phyloP scores from a whole-genome alignment of 2,329 filamentous ascomycete genomes.

The Chaetomiaceae sp. region DNA sequence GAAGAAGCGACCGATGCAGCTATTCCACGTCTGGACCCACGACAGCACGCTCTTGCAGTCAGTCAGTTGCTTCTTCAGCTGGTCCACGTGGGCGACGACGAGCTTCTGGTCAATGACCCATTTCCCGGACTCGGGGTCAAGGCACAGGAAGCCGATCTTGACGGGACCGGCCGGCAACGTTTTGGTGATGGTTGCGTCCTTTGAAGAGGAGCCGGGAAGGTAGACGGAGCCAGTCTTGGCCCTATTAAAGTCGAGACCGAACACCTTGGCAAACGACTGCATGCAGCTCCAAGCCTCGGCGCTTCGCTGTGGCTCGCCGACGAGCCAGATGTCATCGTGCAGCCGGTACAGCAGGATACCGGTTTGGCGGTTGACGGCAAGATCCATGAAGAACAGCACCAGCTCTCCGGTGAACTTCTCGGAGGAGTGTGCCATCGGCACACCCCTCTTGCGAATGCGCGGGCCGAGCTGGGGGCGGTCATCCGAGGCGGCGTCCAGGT shows the following conservation, averaged over 20 bases:
- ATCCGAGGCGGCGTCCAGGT: slow-evolving; percentile 35
- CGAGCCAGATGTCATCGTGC: slow-evolving; percentile 48
- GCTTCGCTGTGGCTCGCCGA: slow-evolving; percentile 38
- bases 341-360: slow-evolving; percentile 42
- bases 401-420: slow-evolving; percentile 45
- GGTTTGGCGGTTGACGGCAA: slow-evolving; percentile 40
- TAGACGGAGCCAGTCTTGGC: slow-evolving; percentile 40
- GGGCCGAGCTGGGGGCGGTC: slow-evolving; percentile 29
- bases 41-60: slow-evolving; percentile 44
- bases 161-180: slow-evolving; percentile 48
- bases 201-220: slow-evolving; percentile 26
- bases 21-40: slow-evolving; percentile 43
- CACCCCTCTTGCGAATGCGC: slow-evolving; percentile 39
- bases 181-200: slow-evolving; percentile 22
- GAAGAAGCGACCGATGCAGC: slow-evolving; percentile 44
- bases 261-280: slow-evolving; percentile 38
- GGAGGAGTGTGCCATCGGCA: slow-evolving; percentile 42
- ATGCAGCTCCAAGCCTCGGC: slow-evolving; percentile 41
- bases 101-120: slow-evolving; percentile 52
- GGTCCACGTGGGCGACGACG: slow-evolving; percentile 49
- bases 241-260: slow-evolving; percentile 40
- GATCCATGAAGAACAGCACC: slow-evolving; percentile 44
- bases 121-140: slow-evolving; percentile 42
- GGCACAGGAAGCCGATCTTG: slow-evolving; percentile 51
- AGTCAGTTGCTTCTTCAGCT: slow-evolving; percentile 51